Conservation (phyloP, 2,329 filamentous ascomycete species). For the Cordyceps pruinosa region DNA sequence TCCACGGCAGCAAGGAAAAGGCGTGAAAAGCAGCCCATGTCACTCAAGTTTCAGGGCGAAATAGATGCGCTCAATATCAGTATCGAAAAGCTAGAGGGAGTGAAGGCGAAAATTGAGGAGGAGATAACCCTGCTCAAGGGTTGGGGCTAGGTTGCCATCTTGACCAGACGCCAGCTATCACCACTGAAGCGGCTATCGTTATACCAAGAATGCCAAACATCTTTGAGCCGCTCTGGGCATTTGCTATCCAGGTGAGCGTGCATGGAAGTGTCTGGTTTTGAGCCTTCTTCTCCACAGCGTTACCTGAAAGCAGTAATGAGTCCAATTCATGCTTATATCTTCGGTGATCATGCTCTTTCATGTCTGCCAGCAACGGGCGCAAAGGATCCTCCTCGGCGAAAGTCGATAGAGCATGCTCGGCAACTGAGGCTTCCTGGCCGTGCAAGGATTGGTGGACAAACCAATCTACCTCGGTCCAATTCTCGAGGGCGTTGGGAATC, state of each 20-base stretch:
- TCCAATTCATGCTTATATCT: not conserved
- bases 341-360: not conserved
- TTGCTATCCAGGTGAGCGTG: not conserved
- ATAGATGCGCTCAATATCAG: not conserved
- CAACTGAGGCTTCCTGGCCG: not conserved
- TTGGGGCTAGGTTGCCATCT: not conserved
- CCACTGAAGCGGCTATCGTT: not conserved
- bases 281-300: not conserved
- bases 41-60: not conserved
- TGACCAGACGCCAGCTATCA: not conserved
- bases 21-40: not conserved
- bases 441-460: not conserved
- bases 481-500: not conserved
- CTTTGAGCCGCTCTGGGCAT: not conserved
- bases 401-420: not conserved
- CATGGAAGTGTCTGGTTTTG: not conserved
- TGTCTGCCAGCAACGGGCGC: not conserved
- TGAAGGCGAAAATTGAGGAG: not conserved
- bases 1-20: not conserved
- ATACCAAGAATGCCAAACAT: not conserved
- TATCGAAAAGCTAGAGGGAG: not conserved
- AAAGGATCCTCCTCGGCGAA: not conserved
- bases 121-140: not conserved
- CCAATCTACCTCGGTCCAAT: not conserved
- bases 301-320: not conserved